These are phyloP conservation scores for Phytopythium sindhum DNA, from an alignment of 352 stramenopile species.

Conservation along the genomic window DNA sequence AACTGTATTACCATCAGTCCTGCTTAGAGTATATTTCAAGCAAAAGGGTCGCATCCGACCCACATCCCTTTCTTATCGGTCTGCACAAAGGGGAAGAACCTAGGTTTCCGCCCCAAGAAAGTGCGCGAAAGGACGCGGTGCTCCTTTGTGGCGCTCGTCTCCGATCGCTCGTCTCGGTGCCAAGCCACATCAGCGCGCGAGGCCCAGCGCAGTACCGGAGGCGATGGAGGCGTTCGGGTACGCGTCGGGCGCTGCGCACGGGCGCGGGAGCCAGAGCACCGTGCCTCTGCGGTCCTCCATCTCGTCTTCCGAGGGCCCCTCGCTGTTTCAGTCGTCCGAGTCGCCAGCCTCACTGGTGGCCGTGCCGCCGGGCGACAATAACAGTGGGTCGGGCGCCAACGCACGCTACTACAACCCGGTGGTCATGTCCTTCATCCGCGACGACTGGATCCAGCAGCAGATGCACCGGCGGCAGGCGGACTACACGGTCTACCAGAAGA, in stretches of 20 bases:
- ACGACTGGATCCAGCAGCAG: slow-evolving; percentile 87
- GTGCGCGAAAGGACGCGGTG: slow-evolving; percentile 7
- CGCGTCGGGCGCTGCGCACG: background rate
- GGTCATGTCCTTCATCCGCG: slow-evolving; percentile 81
- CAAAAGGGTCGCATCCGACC: background rate
- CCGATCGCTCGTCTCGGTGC: too few relatives aligned
- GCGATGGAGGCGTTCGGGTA: slow-evolving; percentile 1
- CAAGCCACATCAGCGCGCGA: too few relatives aligned
- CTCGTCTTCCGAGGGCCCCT: background rate
- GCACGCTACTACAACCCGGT: slow-evolving; percentile 78
- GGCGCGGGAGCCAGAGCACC: background rate
- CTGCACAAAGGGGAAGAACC: background rate
- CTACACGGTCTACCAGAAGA: slow-evolving; percentile 69
- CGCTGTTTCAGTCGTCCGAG: background rate
- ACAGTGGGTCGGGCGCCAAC: slow-evolving; percentile 16
- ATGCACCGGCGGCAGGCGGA: slow-evolving; percentile 47
- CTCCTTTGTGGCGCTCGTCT: background rate
- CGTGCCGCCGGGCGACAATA: background rate
- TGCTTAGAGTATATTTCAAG: background rate
- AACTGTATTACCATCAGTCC: background rate
- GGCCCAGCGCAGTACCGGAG: too few relatives aligned
- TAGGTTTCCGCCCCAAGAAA: background rate
- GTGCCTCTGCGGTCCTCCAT: background rate
- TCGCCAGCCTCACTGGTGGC: background rate
- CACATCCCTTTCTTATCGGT: background rate